These are phyloP conservation scores for Omphalotus olearius DNA, from an alignment of 1,284 basidiomycete species.

Conservation along the genomic window DNA sequence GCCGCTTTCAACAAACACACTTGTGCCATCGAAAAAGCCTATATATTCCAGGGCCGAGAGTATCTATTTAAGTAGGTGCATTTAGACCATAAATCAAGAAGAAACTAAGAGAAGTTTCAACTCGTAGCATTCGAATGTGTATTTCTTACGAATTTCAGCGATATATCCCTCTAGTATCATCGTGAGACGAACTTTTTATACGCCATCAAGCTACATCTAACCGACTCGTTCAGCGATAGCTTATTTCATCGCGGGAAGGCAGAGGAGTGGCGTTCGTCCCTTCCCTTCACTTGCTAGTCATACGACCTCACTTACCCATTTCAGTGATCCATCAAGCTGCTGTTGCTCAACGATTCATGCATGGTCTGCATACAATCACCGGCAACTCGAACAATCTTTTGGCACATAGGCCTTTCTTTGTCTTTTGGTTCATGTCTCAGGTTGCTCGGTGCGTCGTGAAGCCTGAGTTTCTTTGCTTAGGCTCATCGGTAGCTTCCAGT, in stretches of 20 bases:
- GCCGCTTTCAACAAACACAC: constrained; percentile 57
- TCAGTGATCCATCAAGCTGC: constrained; percentile 60
- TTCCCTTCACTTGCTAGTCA: constrained; percentile 9
- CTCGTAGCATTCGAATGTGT: constrained; percentile 58
- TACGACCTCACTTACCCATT: constrained; percentile 8
- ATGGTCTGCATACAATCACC: constrained; percentile 58
- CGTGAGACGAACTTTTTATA: constrained; percentile 36
- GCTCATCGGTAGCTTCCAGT: constrained; percentile 29
- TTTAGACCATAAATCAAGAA: neutral
- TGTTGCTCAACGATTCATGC: constrained; percentile 57
- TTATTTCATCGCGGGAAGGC: constrained; percentile 62
- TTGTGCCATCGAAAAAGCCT: constrained; percentile 61
- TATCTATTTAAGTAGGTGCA: constrained; percentile 68
- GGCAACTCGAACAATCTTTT: constrained; percentile 53
- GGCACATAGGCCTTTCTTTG: constrained; percentile 58
- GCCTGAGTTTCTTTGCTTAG: neutral
- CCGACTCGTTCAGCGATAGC: constrained; percentile 34
- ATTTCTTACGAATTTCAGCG: constrained; percentile 67
- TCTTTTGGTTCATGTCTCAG: constrained; percentile 78
- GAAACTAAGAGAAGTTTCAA: constrained; percentile 5
- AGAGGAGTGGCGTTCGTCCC: constrained; percentile 67
- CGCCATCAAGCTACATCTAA: neutral
- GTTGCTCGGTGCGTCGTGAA: constrained; percentile 48
- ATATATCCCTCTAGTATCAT: constrained; percentile 55
- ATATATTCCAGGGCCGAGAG: constrained; percentile 66